Evolutionary conservation across 768 basidiomycete species (phyloP).

Genomic region (Omphalotus guepiniiformis): DNA sequence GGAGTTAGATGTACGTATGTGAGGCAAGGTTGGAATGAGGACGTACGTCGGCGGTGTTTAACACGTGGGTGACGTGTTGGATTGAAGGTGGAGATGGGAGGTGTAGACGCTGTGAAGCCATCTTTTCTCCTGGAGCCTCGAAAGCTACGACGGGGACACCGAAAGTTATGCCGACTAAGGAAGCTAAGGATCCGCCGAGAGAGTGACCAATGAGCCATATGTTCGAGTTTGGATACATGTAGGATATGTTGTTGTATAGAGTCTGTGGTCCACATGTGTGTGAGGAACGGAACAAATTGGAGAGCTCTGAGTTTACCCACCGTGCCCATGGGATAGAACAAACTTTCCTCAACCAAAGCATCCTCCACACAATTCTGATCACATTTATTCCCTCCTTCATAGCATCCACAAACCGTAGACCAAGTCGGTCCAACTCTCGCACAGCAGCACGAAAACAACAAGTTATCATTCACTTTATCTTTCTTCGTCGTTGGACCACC

Average conservation of each 20-base stretch:
- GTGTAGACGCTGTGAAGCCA: constrained; percentile 74
- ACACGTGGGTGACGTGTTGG: constrained; percentile 79
- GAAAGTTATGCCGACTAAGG: constrained; percentile 84
- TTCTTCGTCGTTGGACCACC: constrained; percentile 82
- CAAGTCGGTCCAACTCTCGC: constrained; percentile 93
- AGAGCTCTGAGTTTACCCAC: constrained; percentile 41
- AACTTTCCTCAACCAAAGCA: constrained; percentile 71
- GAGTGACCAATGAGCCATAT: constrained; percentile 91
- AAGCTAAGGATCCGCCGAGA: constrained; percentile 81
- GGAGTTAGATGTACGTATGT: constrained; percentile 1
- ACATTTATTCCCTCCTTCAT: constrained; percentile 70
- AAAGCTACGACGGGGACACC: constrained; percentile 91
- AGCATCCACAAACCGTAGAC: constrained; percentile 90
- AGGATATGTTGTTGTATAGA: constrained; percentile 87
- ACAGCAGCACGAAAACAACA: constrained; percentile 96
- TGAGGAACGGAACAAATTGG: background rate
- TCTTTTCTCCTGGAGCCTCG: constrained; percentile 74
- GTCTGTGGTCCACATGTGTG: constrained; percentile 44
- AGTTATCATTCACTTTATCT: constrained; percentile 93
- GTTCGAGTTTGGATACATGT: constrained; percentile 83
- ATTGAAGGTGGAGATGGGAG: constrained; percentile 62
- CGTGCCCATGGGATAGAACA: constrained; percentile 85
- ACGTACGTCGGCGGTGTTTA: constrained; percentile 80
- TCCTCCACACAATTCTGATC: constrained; percentile 77
- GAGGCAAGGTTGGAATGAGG: background rate